Conservation (phyloP, 495 filamentous ascomycete genomes). For the Umbilicaria muhlenbergii region DNA sequence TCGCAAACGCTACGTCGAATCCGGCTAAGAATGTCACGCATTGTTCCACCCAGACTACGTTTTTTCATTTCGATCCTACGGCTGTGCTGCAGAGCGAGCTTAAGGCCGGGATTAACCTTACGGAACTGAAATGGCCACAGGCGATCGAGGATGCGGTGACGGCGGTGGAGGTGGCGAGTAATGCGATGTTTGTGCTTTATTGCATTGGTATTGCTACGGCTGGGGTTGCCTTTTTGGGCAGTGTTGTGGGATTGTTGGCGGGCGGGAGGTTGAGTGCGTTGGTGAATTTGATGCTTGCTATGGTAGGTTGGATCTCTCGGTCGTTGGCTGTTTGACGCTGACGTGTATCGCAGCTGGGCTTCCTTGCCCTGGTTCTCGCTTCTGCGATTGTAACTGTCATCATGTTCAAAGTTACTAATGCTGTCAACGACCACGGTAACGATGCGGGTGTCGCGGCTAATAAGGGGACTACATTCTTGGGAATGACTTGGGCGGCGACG, state of each 20-base stretch:
- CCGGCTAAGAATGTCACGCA: slow-evolving; percentile 36
- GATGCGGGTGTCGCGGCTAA: slow-evolving; percentile 35
- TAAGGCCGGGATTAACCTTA: slow-evolving; percentile 33
- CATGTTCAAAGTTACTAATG: slow-evolving; percentile 36
- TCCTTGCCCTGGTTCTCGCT: slow-evolving; percentile 36
- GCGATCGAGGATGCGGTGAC: slow-evolving; percentile 44
- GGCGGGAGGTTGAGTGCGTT: slow-evolving; percentile 22
- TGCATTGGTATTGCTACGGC: slow-evolving; percentile 42
- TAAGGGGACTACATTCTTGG: slow-evolving; percentile 39
- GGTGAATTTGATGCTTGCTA: slow-evolving; percentile 26
- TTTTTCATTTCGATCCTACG: slow-evolving; percentile 43
- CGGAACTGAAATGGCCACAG: slow-evolving; percentile 43
- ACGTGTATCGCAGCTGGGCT: slow-evolving; percentile 21
- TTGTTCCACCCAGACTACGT: slow-evolving; percentile 44
- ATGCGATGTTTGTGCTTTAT: slow-evolving; percentile 49
- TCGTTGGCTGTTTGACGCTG: not conserved
- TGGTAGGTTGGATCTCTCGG: slow-evolving; percentile 17
- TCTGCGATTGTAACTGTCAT: slow-evolving; percentile 49
- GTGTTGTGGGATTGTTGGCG: slow-evolving; percentile 25
- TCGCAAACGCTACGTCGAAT: slow-evolving; percentile 25
- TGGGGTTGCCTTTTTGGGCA: slow-evolving; percentile 36
- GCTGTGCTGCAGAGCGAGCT: slow-evolving; percentile 36
- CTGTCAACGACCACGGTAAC: slow-evolving; percentile 42
- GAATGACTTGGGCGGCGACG: slow-evolving; percentile 43
- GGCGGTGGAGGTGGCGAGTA: slow-evolving; percentile 26